phyloP scores from a whole-genome alignment of 2,329 filamentous ascomycete species.

The Byssoonygena ceratinophila region DNA sequence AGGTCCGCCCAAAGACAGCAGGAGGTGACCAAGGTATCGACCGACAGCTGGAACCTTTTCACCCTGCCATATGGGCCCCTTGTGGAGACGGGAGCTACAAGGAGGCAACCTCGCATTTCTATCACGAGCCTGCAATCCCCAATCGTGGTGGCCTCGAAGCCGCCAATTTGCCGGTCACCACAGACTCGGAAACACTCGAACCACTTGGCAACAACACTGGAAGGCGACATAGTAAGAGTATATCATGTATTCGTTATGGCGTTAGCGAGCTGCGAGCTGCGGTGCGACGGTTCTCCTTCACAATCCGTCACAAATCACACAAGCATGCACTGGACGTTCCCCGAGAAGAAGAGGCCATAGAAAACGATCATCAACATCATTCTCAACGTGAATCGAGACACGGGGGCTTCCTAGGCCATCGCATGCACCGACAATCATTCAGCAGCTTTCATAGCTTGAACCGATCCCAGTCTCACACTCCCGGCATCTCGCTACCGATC shows the following conservation, averaged over 20 bases:
- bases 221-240: slow-evolving; percentile 28
- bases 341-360: background rate
- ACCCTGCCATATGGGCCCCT: slow-evolving; percentile 15
- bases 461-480: slow-evolving; percentile 24
- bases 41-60: slow-evolving; percentile 7
- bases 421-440: slow-evolving; percentile 29
- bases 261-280: slow-evolving; percentile 34
- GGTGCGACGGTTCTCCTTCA: slow-evolving; percentile 34
- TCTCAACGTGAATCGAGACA: slow-evolving; percentile 19
- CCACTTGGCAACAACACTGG: background rate
- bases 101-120: slow-evolving; percentile 12
- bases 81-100: slow-evolving; percentile 12
- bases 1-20: slow-evolving; percentile 31
- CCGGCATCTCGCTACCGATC: slow-evolving; percentile 23
- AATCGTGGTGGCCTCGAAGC: background rate
- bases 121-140: slow-evolving; percentile 7
- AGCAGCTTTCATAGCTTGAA: slow-evolving; percentile 29
- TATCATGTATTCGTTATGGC: slow-evolving; percentile 34
- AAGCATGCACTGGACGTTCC: slow-evolving; percentile 8
- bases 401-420: slow-evolving; percentile 23
- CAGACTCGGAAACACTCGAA: background rate
- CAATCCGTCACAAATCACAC: slow-evolving; percentile 27
- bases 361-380: slow-evolving; percentile 12
- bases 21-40: slow-evolving; percentile 15
- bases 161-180: background rate